phyloP scores from a whole-genome alignment of 441 rosid genomes.

The Corymbia calophylla region DNA sequence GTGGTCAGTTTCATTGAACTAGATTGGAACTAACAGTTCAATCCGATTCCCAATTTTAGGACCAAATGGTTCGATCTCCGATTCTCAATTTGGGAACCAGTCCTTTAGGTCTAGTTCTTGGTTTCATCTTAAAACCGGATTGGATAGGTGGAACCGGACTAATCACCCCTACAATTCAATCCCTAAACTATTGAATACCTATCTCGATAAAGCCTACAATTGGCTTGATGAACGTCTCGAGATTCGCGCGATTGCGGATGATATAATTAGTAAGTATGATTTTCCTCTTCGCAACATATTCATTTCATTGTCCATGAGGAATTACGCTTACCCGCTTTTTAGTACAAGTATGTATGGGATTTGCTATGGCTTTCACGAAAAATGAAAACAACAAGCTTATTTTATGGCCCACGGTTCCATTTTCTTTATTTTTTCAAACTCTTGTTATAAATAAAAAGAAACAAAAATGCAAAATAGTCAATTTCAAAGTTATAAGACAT shows the following conservation, averaged over 20 bases:
- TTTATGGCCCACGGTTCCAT: neutral
- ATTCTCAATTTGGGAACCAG: too few relatives aligned
- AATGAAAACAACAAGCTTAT: neutral
- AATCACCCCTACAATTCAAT: too few relatives aligned
- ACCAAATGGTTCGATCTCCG: too few relatives aligned
- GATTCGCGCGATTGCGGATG: rapidly evolving
- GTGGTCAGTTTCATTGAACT: too few relatives aligned
- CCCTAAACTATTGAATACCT: rapidly evolving
- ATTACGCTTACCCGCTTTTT: neutral
- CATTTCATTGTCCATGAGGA: rapidly evolving
- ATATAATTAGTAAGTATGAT: neutral
- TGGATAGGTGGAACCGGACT: too few relatives aligned
- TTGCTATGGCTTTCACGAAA: rapidly evolving
- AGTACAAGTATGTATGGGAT: neutral
- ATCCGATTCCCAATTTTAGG: too few relatives aligned
- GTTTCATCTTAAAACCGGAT: too few relatives aligned
- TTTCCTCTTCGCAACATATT: too few relatives aligned
- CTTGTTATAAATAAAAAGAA: neutral
- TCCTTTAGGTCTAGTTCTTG: too few relatives aligned
- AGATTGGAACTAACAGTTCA: too few relatives aligned
- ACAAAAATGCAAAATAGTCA: neutral
- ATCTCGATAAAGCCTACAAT: too few relatives aligned
- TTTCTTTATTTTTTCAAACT: neutral
- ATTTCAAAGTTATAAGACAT: neutral
- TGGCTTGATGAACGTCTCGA: neutral